Evolutionary conservation across 2,329 filamentous ascomycete genomes (phyloP).

Genomic region (Xylaria sp.): DNA sequence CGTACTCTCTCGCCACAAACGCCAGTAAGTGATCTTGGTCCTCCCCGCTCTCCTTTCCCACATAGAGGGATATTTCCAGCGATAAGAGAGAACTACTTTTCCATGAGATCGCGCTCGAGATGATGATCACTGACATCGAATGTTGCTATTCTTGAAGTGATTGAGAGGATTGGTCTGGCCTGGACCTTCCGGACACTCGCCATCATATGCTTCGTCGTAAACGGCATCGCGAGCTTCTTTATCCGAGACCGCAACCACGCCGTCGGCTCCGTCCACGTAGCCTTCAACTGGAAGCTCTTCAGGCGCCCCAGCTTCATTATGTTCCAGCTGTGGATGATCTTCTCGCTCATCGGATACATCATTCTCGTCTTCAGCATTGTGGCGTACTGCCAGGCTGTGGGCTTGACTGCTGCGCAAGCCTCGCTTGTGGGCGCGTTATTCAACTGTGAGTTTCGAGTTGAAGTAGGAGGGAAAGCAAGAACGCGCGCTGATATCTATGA

Average conservation of each 20-base stretch:
- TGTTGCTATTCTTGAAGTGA: slow-evolving; percentile 54
- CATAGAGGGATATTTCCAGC: too few species aligned
- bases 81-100: background rate
- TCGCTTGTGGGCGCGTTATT: slow-evolving; percentile 78
- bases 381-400: slow-evolving; percentile 76
- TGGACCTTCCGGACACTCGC: slow-evolving; percentile 66
- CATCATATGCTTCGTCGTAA: slow-evolving; percentile 57
- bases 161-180: slow-evolving; percentile 68
- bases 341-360: slow-evolving; percentile 78
- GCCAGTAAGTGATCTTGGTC: slow-evolving; percentile 55
- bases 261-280: slow-evolving; percentile 72
- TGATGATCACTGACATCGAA: background rate
- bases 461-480: background rate
- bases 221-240: slow-evolving; percentile 70
- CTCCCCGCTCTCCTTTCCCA: background rate
- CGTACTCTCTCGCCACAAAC: slow-evolving; percentile 74
- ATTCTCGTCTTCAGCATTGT: slow-evolving; percentile 81
- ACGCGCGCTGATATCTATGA: background rate
- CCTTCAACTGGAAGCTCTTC: slow-evolving; percentile 74
- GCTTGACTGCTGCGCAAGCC: slow-evolving; percentile 73
- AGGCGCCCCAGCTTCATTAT: slow-evolving; percentile 71
- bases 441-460: slow-evolving; percentile 62
- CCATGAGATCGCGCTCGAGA: background rate
- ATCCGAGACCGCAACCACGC: slow-evolving; percentile 77
- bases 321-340: slow-evolving; percentile 73